phyloP scores from a whole-genome alignment of 2,329 filamentous ascomycete genomes.

The Tolypocladium endophyticum region DNA sequence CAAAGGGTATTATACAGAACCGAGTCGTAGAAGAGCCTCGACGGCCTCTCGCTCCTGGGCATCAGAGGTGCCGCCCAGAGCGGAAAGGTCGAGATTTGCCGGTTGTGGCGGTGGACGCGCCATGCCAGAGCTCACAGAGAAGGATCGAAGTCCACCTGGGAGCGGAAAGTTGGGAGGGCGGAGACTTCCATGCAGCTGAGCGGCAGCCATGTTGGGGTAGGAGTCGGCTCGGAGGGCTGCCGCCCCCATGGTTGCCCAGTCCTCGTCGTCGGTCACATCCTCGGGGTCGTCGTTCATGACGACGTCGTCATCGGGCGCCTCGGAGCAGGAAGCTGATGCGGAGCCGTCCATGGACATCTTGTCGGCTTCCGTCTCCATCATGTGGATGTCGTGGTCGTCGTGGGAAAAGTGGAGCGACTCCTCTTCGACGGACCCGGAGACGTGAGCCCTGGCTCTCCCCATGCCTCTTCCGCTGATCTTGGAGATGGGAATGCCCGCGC shows the following conservation, averaged over 20 bases:
- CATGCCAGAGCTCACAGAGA: slow-evolving; percentile 41
- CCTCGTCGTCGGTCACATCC: slow-evolving; percentile 88
- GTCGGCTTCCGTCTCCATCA: slow-evolving; percentile 79
- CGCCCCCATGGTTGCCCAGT: slow-evolving; percentile 85
- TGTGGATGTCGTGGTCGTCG: slow-evolving; percentile 53
- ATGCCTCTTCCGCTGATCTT: slow-evolving; percentile 30
- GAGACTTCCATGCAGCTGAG: slow-evolving; percentile 41
- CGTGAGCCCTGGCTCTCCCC: slow-evolving; percentile 37
- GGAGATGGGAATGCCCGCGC: slow-evolving; percentile 46
- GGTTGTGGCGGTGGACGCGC: slow-evolving; percentile 40
- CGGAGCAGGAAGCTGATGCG: slow-evolving; percentile 64
- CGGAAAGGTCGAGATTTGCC: slow-evolving; percentile 41
- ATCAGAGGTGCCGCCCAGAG: slow-evolving; percentile 43
- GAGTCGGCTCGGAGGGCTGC: slow-evolving; percentile 66
- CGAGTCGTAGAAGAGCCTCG: slow-evolving; percentile 69
- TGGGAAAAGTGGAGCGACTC: slow-evolving; percentile 69
- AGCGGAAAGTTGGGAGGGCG: slow-evolving; percentile 35
- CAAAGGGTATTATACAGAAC: slow-evolving; percentile 58
- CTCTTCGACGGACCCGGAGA: slow-evolving; percentile 50
- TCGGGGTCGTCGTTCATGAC: slow-evolving; percentile 65
- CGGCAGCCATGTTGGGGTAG: slow-evolving; percentile 43
- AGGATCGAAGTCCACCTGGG: slow-evolving; percentile 33
- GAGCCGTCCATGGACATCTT: slow-evolving; percentile 81
- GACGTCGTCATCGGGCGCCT: slow-evolving; percentile 58
- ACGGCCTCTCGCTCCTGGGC: slow-evolving; percentile 73